Evolutionary conservation across 257 asterid genomes (phyloP), one percentile per base, ranked within the genome.

Genomic region (Solanum bulbocastanum): DNA sequence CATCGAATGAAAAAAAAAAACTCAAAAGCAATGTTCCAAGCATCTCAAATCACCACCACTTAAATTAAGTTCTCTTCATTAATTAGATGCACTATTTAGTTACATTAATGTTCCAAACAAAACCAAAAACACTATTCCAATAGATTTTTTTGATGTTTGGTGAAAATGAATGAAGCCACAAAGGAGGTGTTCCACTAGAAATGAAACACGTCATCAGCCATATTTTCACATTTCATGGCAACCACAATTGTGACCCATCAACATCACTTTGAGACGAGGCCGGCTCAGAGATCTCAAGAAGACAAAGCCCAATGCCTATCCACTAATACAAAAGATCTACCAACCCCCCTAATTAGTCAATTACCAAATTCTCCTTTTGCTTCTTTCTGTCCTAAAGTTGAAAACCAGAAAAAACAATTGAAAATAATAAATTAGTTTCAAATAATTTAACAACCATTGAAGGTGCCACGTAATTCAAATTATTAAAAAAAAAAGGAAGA

Each of bases 301-400:
- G 14, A 37, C 87, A 44, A 35, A 71, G 39, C 68, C 52, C n/a
- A 15, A 27, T 36, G 27, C 79, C 76, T 81, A 37, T 52, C 73
- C 65, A 56, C 14, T 25, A 39, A 11, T 35, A 15, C 15, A 5
- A 74, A 62, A 84, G 15, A 88, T 88, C 73, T 75, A 46, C 68
- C 8, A 30, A 16, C 6, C 1, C 27, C 20, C 36, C 7, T 14
- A 8, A 5, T 46, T 46, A 49, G 8, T 12, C 25, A 78, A 46
- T 84, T 88, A 88, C 90, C 23, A 85, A 88, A 33, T 37, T 85
- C 4, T 81, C 90, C 88, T 60, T 65, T n/a, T 81, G 16, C 15
- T 87, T 20, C 42, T 25, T 2, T 7, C 14, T 10, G 1, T 49
- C 62, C 42, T 32, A 52, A 18, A 44, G 6, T n/a, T 22, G 18